Evolutionary conservation across 2,329 filamentous ascomycete species (phyloP).

Genomic region (Scytalidium lignicola): DNA sequence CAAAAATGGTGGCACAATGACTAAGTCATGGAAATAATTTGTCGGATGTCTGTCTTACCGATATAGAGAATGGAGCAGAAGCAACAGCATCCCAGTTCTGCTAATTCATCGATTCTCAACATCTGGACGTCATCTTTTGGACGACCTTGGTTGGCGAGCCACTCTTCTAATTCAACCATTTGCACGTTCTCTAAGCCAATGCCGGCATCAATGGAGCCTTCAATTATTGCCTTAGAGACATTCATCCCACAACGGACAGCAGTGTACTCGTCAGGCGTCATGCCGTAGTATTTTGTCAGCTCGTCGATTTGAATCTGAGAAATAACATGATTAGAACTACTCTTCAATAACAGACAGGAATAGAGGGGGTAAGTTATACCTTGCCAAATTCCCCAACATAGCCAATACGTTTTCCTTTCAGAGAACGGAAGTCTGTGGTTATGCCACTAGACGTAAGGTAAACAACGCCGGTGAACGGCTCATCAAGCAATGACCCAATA

Average conservation of each 20-base stretch:
- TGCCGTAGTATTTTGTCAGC: slow-evolving; percentile 71
- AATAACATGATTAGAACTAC: neutral
- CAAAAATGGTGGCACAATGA: too few relatives aligned
- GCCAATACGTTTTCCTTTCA: slow-evolving; percentile 72
- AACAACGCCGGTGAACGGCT: slow-evolving; percentile 74
- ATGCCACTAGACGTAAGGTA: slow-evolving; percentile 72
- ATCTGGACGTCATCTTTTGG: slow-evolving; percentile 67
- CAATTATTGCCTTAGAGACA: slow-evolving; percentile 70
- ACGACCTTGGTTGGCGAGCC: slow-evolving; percentile 59
- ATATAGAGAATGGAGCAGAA: slow-evolving; percentile 82
- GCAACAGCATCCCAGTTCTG: slow-evolving; percentile 76
- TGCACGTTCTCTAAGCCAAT: slow-evolving; percentile 77
- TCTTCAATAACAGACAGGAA: neutral
- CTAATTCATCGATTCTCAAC: slow-evolving; percentile 76
- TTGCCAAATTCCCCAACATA: slow-evolving; percentile 79
- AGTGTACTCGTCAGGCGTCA: slow-evolving; percentile 68
- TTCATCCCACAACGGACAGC: slow-evolving; percentile 79
- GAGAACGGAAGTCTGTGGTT: slow-evolving; percentile 67
- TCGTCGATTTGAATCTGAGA: slow-evolving; percentile 73
- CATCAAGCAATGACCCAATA: slow-evolving; percentile 70
- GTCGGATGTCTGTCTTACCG: slow-evolving; percentile 31
- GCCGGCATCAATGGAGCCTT: slow-evolving; percentile 67
- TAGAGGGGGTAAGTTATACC: slow-evolving; percentile 22
- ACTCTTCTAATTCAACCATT: slow-evolving; percentile 77
- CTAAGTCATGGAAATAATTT: too few relatives aligned